Evolutionary conservation across 1,139 yeast genomes (phyloP), one percentile per base, ranked within the genome.

Genomic region (Sugiyamaella paludigena): DNA sequence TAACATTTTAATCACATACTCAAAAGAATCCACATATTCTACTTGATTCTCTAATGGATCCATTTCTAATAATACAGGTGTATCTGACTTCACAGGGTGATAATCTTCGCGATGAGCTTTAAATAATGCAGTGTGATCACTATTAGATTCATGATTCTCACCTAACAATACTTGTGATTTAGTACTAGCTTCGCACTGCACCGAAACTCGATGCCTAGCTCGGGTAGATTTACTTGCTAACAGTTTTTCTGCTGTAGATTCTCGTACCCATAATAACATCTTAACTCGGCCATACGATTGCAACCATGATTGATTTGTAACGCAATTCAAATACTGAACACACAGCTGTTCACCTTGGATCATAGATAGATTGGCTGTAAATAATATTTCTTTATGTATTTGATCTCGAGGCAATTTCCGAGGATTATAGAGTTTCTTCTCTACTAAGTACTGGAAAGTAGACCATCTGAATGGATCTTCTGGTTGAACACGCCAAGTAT

Each of bases 321-420:
- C 71, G 64, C 95, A 86, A 58, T 76, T 76, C 30, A 86, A 66
- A 81, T 91, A 86, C 68, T 88, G 96, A 43, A 87, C 84, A 34
- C 84, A 66, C 26, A 87, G 73, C 41, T 84, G 79, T 63, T 86
- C 95, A 6, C 88, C 88, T 50, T 71, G 75, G 27, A 71, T 66
- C 31, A 76, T 73, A 0, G 87, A 73, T 43, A 86, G 71, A 62
- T 86, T 84, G 1, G 83, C 95, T 2, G 81, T 71, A 29, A 86
- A 71, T 35, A 91, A 66, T 12, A 91, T 67, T 45, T 80, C 78
- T 47, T 80, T 77, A 65, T 88, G 83, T 15, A 84, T 65, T n/a
- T 73, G 68, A 36, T 71, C 40, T 44, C 78, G 63, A 3, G 75
- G 56, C 55, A 75, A 72, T 1, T 52, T 50, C 8, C 60, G 62